These are phyloP conservation scores for Candida mesenterica DNA, from an alignment of 1,139 yeast species.

Conservation along the genomic window DNA sequence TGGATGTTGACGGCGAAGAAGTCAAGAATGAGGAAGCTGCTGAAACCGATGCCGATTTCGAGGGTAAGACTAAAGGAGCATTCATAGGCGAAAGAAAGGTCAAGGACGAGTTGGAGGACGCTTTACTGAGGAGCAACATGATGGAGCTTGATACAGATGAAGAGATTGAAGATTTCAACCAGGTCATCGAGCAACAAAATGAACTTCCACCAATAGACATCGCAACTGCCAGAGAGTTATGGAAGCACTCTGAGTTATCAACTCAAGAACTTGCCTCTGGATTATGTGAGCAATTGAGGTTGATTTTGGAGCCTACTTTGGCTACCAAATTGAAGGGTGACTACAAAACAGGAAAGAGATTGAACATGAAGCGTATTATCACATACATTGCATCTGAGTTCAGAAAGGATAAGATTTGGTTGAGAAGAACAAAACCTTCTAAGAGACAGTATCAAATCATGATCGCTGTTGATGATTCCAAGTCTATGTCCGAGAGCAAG, in stretches of 20 bases:
- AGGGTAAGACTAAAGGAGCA: conserved; percentile 54
- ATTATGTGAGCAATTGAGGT: conserved; percentile 86
- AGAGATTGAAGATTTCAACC: conserved; percentile 27
- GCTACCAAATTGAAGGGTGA: conserved; percentile 95
- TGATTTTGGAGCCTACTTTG: conserved; percentile 91
- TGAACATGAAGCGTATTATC: conserved; percentile 95
- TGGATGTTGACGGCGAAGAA: conserved; percentile 21
- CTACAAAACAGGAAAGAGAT: conserved; percentile 93
- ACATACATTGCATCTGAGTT: conserved; percentile 98
- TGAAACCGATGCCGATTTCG: conserved; percentile 44
- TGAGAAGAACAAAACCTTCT: conserved; percentile 95
- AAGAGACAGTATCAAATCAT: conserved; percentile 96
- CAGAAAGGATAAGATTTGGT: conserved; percentile 97
- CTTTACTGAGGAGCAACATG: conserved; percentile 19
- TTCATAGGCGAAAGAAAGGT: conserved; percentile 48
- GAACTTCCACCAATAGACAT: conserved; percentile 47
- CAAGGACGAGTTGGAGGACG: conserved; percentile 25
- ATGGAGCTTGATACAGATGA: conserved; percentile 29
- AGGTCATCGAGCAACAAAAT: conserved; percentile 20
- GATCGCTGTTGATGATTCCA: conserved; percentile 97
- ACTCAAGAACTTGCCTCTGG: conserved; percentile 87
- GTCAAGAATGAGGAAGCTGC: conserved; percentile 19
- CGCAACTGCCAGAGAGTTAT: conserved; percentile 70
- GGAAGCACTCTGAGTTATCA: conserved; percentile 80
- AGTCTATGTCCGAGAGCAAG: conserved; percentile 93